Evolutionary conservation across 768 basidiomycete species (phyloP), one percentile per base, ranked within the genome.

Genomic region (Suillus fuscotomentosus): DNA sequence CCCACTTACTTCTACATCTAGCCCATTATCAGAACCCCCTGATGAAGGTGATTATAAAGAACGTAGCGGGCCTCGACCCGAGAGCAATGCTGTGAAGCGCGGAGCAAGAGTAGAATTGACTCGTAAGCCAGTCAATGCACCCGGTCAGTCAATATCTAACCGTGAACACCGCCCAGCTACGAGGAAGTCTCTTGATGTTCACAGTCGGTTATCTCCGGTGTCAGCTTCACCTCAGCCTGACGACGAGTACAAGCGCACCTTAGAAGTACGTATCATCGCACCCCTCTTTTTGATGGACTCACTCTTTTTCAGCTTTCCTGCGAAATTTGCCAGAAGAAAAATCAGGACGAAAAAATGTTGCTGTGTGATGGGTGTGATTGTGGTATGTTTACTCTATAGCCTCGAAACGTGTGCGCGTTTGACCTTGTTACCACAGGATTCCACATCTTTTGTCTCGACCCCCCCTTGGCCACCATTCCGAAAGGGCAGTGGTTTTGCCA

Each of bases 401-500:
- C 66, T 70, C 45, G 61, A 53, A 61, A 64, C 47, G 48, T 24
- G 17, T 51, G 48, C 45, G 48, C 61, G 45, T 36, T 60, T 67
- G 66, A 66, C 67, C 70, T 65, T 66, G 63, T 66, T 62, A 63
- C 65, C 45, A 63, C 65, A 96, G 94, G 97, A 5, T 99, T 94
- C 79, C 97, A 99, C 77, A 97, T 92, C 80, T 95, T 92, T 75
- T 99, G 97, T 74, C 88, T 99, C 64, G 91, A 95, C 72, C 97
- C 97, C 14, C 96, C 96, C 22, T 79, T 99, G 61, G 78, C 83
- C 10, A 79, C 83, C 2, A 92, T 99, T 62, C 97, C 97, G 2
- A 92, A 90, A 72, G 94, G 95, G 47, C 90, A 97, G 68, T 99
- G 97, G 97, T 98, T 88, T 73, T 99, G 97, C 75, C 91, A 91